Base-by-base conservation (phyloP, 2,329 filamentous ascomycete genomes). In the Geoglossum cookeanum region DNA sequence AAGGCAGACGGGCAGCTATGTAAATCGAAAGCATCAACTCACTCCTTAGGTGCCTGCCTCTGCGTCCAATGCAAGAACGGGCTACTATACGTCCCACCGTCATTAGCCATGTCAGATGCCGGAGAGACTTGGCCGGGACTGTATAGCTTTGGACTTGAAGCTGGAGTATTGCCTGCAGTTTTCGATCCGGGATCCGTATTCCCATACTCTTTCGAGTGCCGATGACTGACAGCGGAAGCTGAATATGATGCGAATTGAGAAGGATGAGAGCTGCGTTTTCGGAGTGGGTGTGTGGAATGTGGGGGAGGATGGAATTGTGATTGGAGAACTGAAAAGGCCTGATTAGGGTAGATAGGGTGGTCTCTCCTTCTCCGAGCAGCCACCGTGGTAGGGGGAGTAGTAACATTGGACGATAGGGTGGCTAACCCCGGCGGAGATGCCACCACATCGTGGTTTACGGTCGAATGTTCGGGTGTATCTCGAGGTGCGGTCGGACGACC, bases 41-140 rank as follows among this genome's bases (percentile, higher is more conserved):
- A 87, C 83, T 89, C 85, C 78, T 84, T 77, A 55, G 88, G 85
- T 68, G 77, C 81, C 68, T 85, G 83, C 59, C 79, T 78, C 68
- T 88, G 84, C 58, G 85, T 70, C 37, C 84, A 83, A 64, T 88
- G 84, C 57, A 87, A 69, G 64, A 78, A 83, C 0, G 83, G 81
- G 63, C 78, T 83, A 58, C 74, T 72, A 45, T 57, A 57, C 11
- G 22, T 39, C 30, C 42, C 37, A 4, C 45, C 55, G 11, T 57
- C 55, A 9, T 7, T 27, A n/a, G 27, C 53, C 42, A 39, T 48
- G 22, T 51, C 33, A 33, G 55, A 57, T 27, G 45, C 33, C 33
- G 55, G 45, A 9, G 55, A 52, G 22, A 17, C 55, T 33, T 39
- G 33, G 3, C 44, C 33, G 9, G 55, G 44, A 48, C 29, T 53